A percentile compares a stretch with the other conserved stretches of the same genome.
Evolutionary conservation across 805 yeast species (phyloP).

Genomic region (Spathaspora gorwiae): DNA sequence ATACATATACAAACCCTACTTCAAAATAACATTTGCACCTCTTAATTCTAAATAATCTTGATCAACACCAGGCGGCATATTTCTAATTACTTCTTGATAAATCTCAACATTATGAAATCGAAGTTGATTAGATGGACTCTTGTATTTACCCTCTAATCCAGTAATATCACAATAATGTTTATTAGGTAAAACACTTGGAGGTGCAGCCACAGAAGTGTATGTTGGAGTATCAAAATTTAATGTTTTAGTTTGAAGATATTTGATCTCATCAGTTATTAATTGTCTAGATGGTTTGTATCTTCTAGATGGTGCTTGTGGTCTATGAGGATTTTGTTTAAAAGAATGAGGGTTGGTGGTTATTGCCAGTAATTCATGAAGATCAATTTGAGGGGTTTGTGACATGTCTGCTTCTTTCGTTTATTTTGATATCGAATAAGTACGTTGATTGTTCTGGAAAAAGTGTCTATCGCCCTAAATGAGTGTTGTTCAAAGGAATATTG

Average conservation of each 20-base stretch:
- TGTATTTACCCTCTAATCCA: constrained; percentile 76
- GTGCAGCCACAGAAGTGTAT: constrained; percentile 69
- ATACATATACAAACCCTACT: constrained; percentile 20
- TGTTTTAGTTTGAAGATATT: constrained; percentile 46
- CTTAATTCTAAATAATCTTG: constrained; percentile 86
- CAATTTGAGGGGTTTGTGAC: constrained; percentile 2
- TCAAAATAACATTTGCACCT: constrained; percentile 81
- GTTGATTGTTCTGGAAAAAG: too few species aligned
- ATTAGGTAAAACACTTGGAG: constrained; percentile 78
- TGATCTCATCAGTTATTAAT: constrained; percentile 70
- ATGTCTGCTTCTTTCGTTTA: background rate
- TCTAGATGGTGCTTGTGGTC: constrained; percentile 44
- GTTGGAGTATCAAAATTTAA: constrained; percentile 54
- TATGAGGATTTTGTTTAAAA: constrained; percentile 57
- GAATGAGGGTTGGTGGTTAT: constrained; percentile 38
- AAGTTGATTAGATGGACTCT: constrained; percentile 67
- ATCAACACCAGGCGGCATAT: constrained; percentile 86
- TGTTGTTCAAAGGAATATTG: too few species aligned
- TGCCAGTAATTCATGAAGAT: constrained; percentile 8
- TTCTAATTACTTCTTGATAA: constrained; percentile 63
- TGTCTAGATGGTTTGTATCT: constrained; percentile 75
- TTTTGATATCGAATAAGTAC: background rate
- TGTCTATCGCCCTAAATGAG: too few species aligned
- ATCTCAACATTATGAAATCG: constrained; percentile 82
- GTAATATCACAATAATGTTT: constrained; percentile 92